A percentile compares a stretch with the other conserved stretches of the same genome.
phyloP scores from a whole-genome alignment of 768 basidiomycete genomes.

The Amanita rubescens region DNA sequence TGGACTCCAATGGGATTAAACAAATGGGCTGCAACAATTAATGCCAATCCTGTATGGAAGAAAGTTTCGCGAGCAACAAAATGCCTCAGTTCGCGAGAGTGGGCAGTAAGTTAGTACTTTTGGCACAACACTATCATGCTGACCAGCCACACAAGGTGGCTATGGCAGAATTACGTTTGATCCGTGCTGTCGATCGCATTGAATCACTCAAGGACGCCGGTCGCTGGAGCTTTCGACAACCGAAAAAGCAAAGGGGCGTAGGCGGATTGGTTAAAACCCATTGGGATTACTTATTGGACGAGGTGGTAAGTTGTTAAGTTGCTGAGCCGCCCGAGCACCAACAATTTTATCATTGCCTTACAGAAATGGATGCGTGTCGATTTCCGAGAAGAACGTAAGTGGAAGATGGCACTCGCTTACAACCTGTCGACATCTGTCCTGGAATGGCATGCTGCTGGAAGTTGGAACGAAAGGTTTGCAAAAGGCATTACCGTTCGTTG shows the following conservation, averaged over 20 bases:
- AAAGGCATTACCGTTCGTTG: constrained; percentile 65
- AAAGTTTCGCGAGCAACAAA: constrained; percentile 65
- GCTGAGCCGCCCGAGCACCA: too few relatives aligned
- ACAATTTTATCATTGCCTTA: neutral
- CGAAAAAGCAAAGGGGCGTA: constrained; percentile 85
- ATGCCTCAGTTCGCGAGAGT: constrained; percentile 73
- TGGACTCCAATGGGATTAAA: constrained; percentile 58
- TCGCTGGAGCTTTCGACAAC: constrained; percentile 90
- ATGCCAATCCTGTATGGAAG: constrained; percentile 70
- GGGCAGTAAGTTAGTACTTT: constrained; percentile 56
- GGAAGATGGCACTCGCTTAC: constrained; percentile 85
- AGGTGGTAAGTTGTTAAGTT: constrained; percentile 60
- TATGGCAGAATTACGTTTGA: constrained; percentile 67
- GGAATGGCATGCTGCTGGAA: constrained; percentile 77
- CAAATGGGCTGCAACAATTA: constrained; percentile 68
- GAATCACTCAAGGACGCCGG: constrained; percentile 74
- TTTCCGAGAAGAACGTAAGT: constrained; percentile 88
- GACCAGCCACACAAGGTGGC: constrained; percentile 48
- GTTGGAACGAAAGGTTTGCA: constrained; percentile 53
- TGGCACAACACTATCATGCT: neutral
- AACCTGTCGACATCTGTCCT: constrained; percentile 75
- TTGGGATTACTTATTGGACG: constrained; percentile 94
- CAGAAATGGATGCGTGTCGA: constrained; percentile 97
- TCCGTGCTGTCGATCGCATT: constrained; percentile 78
- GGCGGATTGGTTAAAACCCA: constrained; percentile 74